Conservation (phyloP, 106 monocot species). For the Dendrobium catenatum region DNA sequence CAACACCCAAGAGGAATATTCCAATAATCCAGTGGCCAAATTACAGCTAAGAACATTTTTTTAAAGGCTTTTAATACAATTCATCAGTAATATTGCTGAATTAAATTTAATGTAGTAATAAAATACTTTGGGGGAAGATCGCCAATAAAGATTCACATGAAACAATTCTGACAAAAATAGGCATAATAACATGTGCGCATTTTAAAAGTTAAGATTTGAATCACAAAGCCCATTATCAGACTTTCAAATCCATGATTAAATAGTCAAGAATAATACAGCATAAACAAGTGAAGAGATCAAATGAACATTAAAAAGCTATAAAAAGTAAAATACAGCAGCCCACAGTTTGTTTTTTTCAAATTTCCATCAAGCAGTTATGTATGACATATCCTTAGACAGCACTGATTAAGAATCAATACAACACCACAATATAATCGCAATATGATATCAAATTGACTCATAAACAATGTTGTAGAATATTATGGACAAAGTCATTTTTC, state of each 20-base stretch:
- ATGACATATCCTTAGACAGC: neutral
- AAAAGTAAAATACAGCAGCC: neutral
- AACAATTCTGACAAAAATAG: neutral
- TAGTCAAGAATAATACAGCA: neutral
- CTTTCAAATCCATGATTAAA: neutral
- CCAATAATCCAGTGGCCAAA: neutral
- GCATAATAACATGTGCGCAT: neutral
- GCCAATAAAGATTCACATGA: neutral
- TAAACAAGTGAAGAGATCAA: neutral
- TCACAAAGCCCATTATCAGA: neutral
- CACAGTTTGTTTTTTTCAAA: neutral
- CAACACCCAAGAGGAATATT: neutral
- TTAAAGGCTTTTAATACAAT: neutral
- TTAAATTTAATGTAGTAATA: neutral
- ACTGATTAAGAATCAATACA: neutral
- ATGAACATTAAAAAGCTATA: neutral
- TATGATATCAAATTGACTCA: no score
- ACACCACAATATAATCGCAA: no score
- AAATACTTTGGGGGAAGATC: neutral
- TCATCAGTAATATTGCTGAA: neutral
- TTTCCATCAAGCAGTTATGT: neutral
- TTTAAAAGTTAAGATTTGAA: neutral
- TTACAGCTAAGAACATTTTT: neutral
- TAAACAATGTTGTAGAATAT: no score
- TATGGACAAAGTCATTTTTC: no score